These are phyloP conservation scores for Suhomyces yuchorum DNA, from an alignment of 1,139 yeast species.

Conservation along the genomic window DNA sequence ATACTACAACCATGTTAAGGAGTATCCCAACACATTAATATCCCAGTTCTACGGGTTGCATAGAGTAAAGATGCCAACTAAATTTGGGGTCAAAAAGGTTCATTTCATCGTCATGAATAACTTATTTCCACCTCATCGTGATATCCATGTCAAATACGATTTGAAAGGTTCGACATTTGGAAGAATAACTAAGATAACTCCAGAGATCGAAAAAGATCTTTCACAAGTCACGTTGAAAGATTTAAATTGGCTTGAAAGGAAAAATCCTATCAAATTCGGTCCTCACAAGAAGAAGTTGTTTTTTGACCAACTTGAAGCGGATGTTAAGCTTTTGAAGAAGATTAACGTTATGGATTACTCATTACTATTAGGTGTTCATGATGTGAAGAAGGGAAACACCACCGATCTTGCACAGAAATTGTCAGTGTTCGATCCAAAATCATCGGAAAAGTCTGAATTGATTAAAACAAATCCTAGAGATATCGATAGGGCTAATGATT, in stretches of 20 bases:
- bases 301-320: slow-evolving; percentile 69
- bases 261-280: slow-evolving; percentile 68
- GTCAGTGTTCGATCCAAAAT: slow-evolving; percentile 52
- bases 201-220: slow-evolving; percentile 27
- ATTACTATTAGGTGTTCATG: slow-evolving; percentile 83
- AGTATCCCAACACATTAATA: slow-evolving; percentile 83
- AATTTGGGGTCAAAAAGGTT: slow-evolving; percentile 57
- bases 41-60: slow-evolving; percentile 96
- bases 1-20: slow-evolving; percentile 78
- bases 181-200: slow-evolving; percentile 52
- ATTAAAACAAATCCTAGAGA: slow-evolving; percentile 52
- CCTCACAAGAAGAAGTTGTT: slow-evolving; percentile 63
- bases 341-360: slow-evolving; percentile 96
- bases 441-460: slow-evolving; percentile 42
- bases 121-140: slow-evolving; percentile 91
- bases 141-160: slow-evolving; percentile 84
- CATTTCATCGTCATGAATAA: slow-evolving; percentile 97
- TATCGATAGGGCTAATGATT: slow-evolving; percentile 43
- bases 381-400: slow-evolving; percentile 59
- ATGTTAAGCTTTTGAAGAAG: slow-evolving; percentile 69
- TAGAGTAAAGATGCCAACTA: slow-evolving; percentile 83
- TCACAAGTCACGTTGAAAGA: slow-evolving; percentile 68
- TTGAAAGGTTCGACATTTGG: slow-evolving; percentile 94
- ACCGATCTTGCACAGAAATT: slow-evolving; percentile 32
- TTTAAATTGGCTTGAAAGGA: slow-evolving; percentile 76